phyloP scores from a whole-genome alignment of 164 flowering plant genomes.

The Chloranthus sessilifolius region DNA sequence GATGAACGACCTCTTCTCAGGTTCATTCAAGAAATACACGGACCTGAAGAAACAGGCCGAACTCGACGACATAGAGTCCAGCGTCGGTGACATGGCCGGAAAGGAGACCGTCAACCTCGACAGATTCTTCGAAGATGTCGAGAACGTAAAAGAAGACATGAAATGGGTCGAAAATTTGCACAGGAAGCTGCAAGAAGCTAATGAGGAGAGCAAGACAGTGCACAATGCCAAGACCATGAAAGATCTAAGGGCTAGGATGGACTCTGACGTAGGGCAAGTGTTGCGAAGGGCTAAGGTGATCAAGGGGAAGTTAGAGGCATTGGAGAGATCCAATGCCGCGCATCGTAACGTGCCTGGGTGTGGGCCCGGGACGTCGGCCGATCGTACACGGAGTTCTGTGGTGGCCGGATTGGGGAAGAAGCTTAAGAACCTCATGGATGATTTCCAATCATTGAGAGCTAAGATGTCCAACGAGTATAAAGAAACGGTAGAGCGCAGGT shows the following conservation, averaged over 20 bases:
- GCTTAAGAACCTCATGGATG: conserved; percentile 33
- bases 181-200: conserved; percentile 20
- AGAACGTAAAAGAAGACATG: conserved; percentile 29
- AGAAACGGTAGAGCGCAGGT: conserved; percentile 33
- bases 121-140: conserved; percentile 29
- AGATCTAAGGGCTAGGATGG: conserved; percentile 22
- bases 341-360: conserved; percentile 26
- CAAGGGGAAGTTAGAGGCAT: conserved; percentile 25
- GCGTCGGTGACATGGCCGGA: conserved; percentile 5
- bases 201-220: conserved; percentile 24
- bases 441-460: conserved; percentile 21
- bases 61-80: conserved; percentile 15
- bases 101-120: conserved; percentile 26
- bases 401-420: conserved; percentile 29
- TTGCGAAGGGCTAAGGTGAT: conserved; percentile 19
- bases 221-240: conserved; percentile 30
- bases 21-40: conserved; percentile 26
- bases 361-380: conserved; percentile 28
- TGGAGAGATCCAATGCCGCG: conserved; percentile 25
- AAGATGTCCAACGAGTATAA: conserved; percentile 21
- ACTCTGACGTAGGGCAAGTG: conserved; percentile 23
- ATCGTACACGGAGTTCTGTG: conserved; percentile 30
- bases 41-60: conserved; percentile 24
- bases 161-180: conserved; percentile 18
- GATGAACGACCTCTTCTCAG: conserved; percentile 32